Evolutionary conservation across 2,329 filamentous ascomycete genomes (phyloP).

Genomic region (Endoconidiophora laricicola): DNA sequence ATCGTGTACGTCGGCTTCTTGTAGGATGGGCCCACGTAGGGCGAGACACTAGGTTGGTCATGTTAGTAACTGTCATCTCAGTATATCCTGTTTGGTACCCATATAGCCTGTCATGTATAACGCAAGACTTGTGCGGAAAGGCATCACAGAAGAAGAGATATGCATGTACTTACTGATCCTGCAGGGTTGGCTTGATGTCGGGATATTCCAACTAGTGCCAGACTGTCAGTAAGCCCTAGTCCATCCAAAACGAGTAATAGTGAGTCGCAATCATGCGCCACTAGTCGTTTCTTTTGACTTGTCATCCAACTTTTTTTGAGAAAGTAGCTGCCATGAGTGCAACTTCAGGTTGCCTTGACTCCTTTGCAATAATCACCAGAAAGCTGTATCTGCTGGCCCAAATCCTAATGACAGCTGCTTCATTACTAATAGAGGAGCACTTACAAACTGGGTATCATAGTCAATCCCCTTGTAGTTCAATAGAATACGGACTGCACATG

Average conservation of each 20-base stretch:
- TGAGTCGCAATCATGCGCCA: neutral
- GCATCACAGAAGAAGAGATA: neutral
- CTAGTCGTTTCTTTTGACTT: neutral
- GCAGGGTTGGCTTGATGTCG: conserved; percentile 39
- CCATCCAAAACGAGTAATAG: neutral
- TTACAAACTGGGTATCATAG: conserved; percentile 50
- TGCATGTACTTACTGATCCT: conserved; percentile 29
- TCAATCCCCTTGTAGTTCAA: conserved; percentile 52
- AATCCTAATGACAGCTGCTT: too few species aligned
- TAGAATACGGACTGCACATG: conserved; percentile 38
- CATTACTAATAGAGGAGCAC: neutral
- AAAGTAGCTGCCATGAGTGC: neutral
- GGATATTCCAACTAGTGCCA: conserved; percentile 42
- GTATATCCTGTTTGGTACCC: too few species aligned
- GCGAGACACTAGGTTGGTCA: conserved; percentile 22
- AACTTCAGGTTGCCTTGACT: too few species aligned
- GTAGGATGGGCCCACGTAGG: conserved; percentile 18
- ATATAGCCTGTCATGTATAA: too few species aligned
- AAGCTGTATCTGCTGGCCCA: too few species aligned
- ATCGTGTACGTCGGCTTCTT: conserved; percentile 30
- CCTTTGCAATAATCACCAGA: too few species aligned
- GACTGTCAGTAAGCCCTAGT: neutral
- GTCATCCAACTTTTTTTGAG: too few species aligned
- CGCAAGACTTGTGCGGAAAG: too few species aligned
- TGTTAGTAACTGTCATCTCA: neutral